Evolutionary conservation across 768 basidiomycete species (phyloP).

Genomic region (Scleroderma citrinum): DNA sequence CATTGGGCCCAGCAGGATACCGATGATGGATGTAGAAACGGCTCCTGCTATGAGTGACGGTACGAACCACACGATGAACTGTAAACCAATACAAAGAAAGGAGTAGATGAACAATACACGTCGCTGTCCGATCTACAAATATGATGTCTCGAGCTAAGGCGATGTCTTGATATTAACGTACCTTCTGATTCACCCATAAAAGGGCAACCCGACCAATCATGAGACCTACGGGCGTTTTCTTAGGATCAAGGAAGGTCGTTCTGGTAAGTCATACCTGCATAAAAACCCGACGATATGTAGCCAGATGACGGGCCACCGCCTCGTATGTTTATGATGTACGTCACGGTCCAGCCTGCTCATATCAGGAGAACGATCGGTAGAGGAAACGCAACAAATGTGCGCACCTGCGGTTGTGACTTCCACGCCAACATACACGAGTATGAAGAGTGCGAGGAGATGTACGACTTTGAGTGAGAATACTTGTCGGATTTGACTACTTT

Average conservation of each 20-base stretch:
- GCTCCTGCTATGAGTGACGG: slow-evolving; percentile 49
- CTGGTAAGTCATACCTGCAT: slow-evolving; percentile 37
- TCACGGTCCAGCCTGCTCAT: slow-evolving; percentile 61
- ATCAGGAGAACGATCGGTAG: neutral
- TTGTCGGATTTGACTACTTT: slow-evolving; percentile 38
- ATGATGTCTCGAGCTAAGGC: neutral
- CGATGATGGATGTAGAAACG: slow-evolving; percentile 50
- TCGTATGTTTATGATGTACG: slow-evolving; percentile 42
- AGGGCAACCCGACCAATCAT: slow-evolving; percentile 50
- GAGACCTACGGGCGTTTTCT: slow-evolving; percentile 36
- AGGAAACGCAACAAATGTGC: neutral
- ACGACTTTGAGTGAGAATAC: slow-evolving; percentile 49
- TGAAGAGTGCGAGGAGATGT: slow-evolving; percentile 58
- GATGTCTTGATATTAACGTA: slow-evolving; percentile 6
- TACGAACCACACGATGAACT: slow-evolving; percentile 54
- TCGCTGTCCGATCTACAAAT: slow-evolving; percentile 45
- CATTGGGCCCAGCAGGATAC: slow-evolving; percentile 47
- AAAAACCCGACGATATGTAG: slow-evolving; percentile 50
- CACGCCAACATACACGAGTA: slow-evolving; percentile 62
- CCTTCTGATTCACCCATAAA: slow-evolving; percentile 52
- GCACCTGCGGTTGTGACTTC: slow-evolving; percentile 48
- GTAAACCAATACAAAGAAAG: slow-evolving; percentile 46
- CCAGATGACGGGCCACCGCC: slow-evolving; percentile 43
- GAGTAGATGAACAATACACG: slow-evolving; percentile 49
- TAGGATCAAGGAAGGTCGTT: neutral